A percentile compares a stretch with the other conserved stretches of the same genome.
Conservation (phyloP, 2,329 filamentous ascomycete species). For the Clonostachys sp. region DNA sequence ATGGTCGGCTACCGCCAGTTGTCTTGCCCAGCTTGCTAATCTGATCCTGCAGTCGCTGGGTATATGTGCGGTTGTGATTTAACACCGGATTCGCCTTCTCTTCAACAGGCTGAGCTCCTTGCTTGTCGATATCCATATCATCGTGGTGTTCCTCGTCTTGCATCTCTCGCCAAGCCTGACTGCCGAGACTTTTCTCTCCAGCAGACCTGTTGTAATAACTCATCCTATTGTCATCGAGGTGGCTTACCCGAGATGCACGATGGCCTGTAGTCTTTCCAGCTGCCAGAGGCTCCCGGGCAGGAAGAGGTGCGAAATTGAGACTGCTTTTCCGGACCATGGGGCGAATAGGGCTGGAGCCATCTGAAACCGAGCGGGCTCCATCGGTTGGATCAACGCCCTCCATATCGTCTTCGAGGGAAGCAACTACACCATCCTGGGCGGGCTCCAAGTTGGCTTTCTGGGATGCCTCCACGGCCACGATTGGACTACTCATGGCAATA, state of each 20-base stretch:
- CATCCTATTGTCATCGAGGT: conserved; percentile 66
- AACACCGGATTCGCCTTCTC: conserved; percentile 37
- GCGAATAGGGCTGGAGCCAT: conserved; percentile 69
- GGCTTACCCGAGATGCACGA: conserved; percentile 70
- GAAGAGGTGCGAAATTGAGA: conserved; percentile 87
- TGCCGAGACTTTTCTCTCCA: conserved; percentile 67
- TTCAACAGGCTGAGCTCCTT: conserved; percentile 17
- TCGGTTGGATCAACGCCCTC: conserved; percentile 17
- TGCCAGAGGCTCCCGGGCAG: conserved; percentile 81
- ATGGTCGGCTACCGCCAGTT: conserved; percentile 36
- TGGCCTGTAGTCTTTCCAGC: conserved; percentile 79
- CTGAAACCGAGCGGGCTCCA: conserved; percentile 57
- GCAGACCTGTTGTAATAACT: conserved; percentile 73
- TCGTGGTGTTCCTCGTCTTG: conserved; percentile 20
- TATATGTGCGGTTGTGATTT: conserved; percentile 81
- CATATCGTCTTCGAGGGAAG: neutral
- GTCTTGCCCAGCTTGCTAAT: conserved; percentile 71
- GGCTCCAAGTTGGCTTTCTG: too few species aligned
- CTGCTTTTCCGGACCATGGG: conserved; percentile 87
- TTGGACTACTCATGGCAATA: too few species aligned
- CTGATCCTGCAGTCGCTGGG: conserved; percentile 85
- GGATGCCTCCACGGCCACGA: too few species aligned
- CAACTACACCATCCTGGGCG: too few species aligned
- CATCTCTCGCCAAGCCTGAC: conserved; percentile 40
- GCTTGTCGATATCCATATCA: conserved; percentile 33